Base-by-base conservation (phyloP, 257 asterid species). In the Solanum raphanifolium region DNA sequence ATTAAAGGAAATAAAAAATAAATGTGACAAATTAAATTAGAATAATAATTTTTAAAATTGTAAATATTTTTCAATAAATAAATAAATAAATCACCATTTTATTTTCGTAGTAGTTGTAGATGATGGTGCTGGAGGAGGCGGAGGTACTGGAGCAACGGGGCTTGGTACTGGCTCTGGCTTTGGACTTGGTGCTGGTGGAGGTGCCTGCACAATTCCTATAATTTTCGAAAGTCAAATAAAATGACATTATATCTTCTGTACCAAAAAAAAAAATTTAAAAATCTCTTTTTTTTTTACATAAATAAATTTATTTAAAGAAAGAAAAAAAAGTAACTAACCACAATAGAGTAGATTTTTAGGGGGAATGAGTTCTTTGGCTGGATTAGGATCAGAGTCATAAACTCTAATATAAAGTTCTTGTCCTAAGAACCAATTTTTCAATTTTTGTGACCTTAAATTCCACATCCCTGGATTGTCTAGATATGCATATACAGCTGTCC, bases 381-480 rank as follows among this genome's bases (percentile, higher is more conserved):
- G 94, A 81, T 93, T 92, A 3, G 92, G 91, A 87, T 94, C 94
- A 38, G 94, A 87, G 76, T 95, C 96, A 87, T 86, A 86, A 86
- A 95, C 98, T 83, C 98, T 91, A n/a, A 94, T 87, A 82, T 95
- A 95, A 85, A 94, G 95, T 85, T 95, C 98, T 91, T 94, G 95
- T 13, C 98, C 98, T 35, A 92, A 89, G 58, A 90, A 94, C 98
- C 96, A 94, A 27, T 87, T 84, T 83, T 84, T 79, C 35, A 94
- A 68, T 38, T 90, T 87, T 88, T 95, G 95, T 71, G 98, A 94
- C 90, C 98, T 94, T 87, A 95, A 89, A 87, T 95, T 95, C 98
- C 98, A 95, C 95, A 95, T 95, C 46, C 98, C 98, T n/a, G 96
- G 95, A 78, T 95, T 95, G 84, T 94, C 97, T 85, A 95, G 68